These are phyloP conservation scores for Diphasiastrum complanatum DNA, from an alignment of 83 land plant species.

Conservation along the genomic window DNA sequence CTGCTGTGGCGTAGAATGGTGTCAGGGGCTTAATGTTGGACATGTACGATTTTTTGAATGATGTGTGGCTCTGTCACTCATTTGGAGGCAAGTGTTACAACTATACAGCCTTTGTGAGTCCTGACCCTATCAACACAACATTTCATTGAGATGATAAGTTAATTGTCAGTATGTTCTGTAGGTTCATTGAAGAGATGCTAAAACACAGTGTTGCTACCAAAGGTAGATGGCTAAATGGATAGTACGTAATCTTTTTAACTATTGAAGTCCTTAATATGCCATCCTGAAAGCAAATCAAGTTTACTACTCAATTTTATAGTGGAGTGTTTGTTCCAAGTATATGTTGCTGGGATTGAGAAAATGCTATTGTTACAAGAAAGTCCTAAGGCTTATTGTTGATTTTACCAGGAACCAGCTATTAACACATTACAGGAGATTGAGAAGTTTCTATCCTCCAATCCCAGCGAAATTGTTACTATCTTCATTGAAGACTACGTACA, in stretches of 20 bases:
- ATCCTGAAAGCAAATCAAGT: no score
- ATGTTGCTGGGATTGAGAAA: neutral
- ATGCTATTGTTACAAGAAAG: neutral
- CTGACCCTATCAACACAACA: neutral
- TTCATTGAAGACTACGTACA: slow-evolving; percentile 95
- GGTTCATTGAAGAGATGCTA: neutral
- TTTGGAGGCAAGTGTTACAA: slow-evolving; percentile 63
- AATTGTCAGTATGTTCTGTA: neutral
- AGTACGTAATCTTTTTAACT: no score
- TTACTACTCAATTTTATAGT: no score
- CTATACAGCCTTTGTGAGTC: slow-evolving; percentile 77
- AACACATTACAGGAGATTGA: slow-evolving; percentile 75
- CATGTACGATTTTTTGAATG: slow-evolving; percentile 87
- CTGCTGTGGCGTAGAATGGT: slow-evolving; percentile 63
- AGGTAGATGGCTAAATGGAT: no score
- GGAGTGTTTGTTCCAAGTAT: neutral
- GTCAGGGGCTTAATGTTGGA: slow-evolving; percentile 94
- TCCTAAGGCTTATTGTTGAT: neutral
- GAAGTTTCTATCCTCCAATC: slow-evolving; percentile 69
- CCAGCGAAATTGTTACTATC: slow-evolving; percentile 81
- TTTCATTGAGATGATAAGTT: neutral
- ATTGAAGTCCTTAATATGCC: no score
- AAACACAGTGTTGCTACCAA: no score
- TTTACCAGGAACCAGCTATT: slow-evolving; percentile 66
- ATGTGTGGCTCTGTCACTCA: slow-evolving; percentile 95